Base-by-base conservation (phyloP, 2,329 filamentous ascomycete genomes). In the Aspergillus fumigatiaffinis region DNA sequence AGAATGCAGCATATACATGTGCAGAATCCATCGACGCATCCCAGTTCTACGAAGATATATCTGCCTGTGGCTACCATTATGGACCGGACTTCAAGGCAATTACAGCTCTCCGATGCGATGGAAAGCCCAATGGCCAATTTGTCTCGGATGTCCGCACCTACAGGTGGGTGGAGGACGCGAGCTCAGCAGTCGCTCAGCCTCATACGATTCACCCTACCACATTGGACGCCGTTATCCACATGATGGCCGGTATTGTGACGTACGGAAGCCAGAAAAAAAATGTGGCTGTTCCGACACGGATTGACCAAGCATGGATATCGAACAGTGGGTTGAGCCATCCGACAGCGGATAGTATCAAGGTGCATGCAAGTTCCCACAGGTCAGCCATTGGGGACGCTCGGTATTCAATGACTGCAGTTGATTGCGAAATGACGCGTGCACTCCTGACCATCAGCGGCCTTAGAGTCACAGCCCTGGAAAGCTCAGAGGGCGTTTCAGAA, bases 121-220 rank as follows among this genome's bases (percentile, higher is more conserved):
- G 38, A 14, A 21, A 14, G 17, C n/a, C n/a, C 14, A 28, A n/a
- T 26, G 44, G 9, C 0, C 29, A 28, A 5, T 25, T 51, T 10
- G 20, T 59, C 28, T 35, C 57, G 6, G 32, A 52, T 28, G 41
- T 52, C 38, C 42, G 35, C 4, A 46, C 53, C 29, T 53, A 41
- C 35, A 26, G 26, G 4, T 20, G 28, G 25, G 25, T 17, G 14
- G 26, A 38, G 21, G 42, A 46, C n/a, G 20, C 9, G 42, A 23
- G 20, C 9, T 3, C 53, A 17, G 20, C 17, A 20, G 26, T 28
- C 20, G 51, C 28, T 35, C 54, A 41, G n/a, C 14, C 21, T 10
- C 54, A 59, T 29, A 51, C 52, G 4, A 54, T 59, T 25, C 57
- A 59, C 25, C 57, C 57, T 1, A 57, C 54, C 10, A 59, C 57